Base-by-base conservation (phyloP, 1,139 yeast species). In the Pichia cactophila region DNA sequence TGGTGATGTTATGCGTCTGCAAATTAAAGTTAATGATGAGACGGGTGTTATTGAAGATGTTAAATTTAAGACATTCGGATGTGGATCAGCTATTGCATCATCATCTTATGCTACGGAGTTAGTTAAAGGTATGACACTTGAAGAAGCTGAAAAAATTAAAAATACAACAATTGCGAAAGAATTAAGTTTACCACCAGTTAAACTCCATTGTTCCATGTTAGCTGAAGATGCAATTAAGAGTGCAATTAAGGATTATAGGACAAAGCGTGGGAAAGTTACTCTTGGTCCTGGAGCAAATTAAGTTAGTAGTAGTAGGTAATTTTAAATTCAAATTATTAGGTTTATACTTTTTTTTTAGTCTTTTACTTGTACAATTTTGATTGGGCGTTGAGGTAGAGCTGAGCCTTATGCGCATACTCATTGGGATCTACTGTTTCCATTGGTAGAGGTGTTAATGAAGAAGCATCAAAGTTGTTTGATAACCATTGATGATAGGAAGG, bases 181-280 rank as follows among this genome's bases (percentile, higher is more conserved):
- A 68, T 77, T 92, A 61, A 82, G 94, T 52, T 77, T 92, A 63
- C 98, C 98, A 26, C 98, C 98, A 1, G 98, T 92, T 53, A 92
- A 92, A 69, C 77, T 92, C 62, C 98, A 92, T 68, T 92, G 98
- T 69, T 87, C 96, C 17, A 92, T 92, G 98, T 77, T 92, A 66
- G 98, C 98, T 14, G 98, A 92, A 70, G 98, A 92, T 64, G 97
- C 98, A 51, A 92, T 92, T 68, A 90, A 92, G 75, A 83, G 92
- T 48, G 98, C 98, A 23, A 92, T 92, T 61, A 89, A 87, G 73
- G 98, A 92, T 68, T 92, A 90, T 76, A 80, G 81, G 69, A 69
- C 89, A 48, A 92, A 92, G 83, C 74, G 82, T 67, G 67, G 64
- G 53, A 64, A 66, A 56, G 78, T 81, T 43, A 78, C 81, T 46